Evolutionary conservation across 208 protist species (phyloP).

Genomic region (Trypanosoma conorhini): DNA sequence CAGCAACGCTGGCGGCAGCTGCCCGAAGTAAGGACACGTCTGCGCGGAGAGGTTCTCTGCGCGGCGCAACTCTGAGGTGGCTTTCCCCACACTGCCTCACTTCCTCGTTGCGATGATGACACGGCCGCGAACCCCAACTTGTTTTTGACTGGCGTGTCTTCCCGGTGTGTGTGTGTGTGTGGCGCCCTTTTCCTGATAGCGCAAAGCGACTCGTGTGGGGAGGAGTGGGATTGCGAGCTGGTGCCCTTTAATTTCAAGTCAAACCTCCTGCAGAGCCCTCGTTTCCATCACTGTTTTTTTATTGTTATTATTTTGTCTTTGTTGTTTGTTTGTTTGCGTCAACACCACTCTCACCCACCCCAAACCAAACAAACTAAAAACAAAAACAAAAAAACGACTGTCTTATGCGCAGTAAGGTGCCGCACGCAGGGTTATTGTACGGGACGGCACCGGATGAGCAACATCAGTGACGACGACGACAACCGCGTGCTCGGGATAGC

Average conservation of each 20-base stretch:
- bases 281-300: conserved; percentile 2
- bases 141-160: background rate
- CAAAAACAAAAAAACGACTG: background rate
- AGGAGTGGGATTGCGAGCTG: background rate
- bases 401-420: background rate
- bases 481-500: conserved; percentile 12
- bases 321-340: background rate
- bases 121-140: background rate
- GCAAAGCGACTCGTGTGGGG: background rate
- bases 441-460: conserved; percentile 1
- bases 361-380: background rate
- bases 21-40: background rate
- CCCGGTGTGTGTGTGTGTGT: too few relatives aligned
- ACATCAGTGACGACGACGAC: conserved; percentile 21
- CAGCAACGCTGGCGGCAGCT: conserved; percentile 6
- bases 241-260: too few relatives aligned
- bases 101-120: conserved; percentile 9
- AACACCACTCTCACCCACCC: background rate
- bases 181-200: background rate
- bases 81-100: background rate
- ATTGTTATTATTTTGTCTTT: conserved; percentile 21
- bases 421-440: background rate
- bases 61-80: conserved; percentile 17
- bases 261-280: background rate
- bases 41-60: conserved; percentile 21